Evolutionary conservation across 345 rosid species (phyloP), one percentile per base, ranked within the genome.

Genomic region (Psidium guajava): DNA sequence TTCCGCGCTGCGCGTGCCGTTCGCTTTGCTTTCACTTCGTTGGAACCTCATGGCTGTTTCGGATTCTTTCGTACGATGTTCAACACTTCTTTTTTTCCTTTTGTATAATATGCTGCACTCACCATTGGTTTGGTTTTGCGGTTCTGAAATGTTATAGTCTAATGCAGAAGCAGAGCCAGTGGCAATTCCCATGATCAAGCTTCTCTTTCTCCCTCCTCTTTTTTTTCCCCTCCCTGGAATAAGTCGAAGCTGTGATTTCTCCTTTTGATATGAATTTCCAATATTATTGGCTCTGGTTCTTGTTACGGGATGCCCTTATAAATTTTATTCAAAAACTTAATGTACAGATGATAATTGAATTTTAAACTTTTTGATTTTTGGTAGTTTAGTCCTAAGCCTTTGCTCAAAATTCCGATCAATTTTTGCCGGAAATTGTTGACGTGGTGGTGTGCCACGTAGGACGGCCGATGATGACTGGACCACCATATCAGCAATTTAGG

Each of bases 401-500:
- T 14, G 18, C 1, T 5, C 6, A 1, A 3, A 15, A 32, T 36
- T 64, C 3, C 2, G 0, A 10, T 4, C 8, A 36, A 8, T 18
- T 69, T 69, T 36, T 5, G 42, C 11, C 1, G 0, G 0, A 36
- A 36, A 36, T 69, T 1, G 22, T 6, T 36, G 0, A 18, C 0
- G 0, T 36, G 13, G 3, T 1, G 4, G 11, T 20, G 24, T 54
- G 4, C 57, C 11, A 21, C 0, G 0, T 64, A 64, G 42, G 42
- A 64, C 16, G 0, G 0, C 0, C 0, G 5, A 0, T 1, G 1
- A 36, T 0, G 0, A 69, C 18, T 0, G 0, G 1, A 69, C 16
- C 1, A 6, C 5, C 3, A 69, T 0, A 1, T 69, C 0, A 18
- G 6, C 0, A 12, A 69, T 69, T 9, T 18, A 18, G 6, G 22